phyloP scores from a whole-genome alignment of 345 rosid genomes.

The Limnanthes douglasii region DNA sequence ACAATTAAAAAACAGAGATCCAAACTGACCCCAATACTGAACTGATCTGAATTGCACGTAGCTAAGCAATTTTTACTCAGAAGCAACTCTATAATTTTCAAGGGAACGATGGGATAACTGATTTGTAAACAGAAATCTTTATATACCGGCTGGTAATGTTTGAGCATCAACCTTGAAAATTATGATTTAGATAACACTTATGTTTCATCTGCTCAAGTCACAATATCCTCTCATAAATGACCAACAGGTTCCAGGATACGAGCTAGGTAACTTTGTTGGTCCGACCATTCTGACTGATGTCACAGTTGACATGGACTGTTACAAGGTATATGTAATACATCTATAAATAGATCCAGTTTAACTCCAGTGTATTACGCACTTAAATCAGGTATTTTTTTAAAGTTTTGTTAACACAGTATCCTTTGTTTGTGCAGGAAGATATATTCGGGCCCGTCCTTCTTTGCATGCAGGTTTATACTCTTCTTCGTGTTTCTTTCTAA shows the following conservation, averaged over 20 bases:
- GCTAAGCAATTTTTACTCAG: too few relatives aligned
- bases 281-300: constrained; percentile 45
- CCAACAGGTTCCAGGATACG: constrained; percentile 40
- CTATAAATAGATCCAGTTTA: background rate
- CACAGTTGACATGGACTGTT: constrained; percentile 42
- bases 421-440: constrained; percentile 28
- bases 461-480: constrained; percentile 31
- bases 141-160: too few relatives aligned
- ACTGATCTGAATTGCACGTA: too few relatives aligned
- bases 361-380: background rate
- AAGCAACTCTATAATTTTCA: too few relatives aligned
- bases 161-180: too few relatives aligned
- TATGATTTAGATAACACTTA: too few relatives aligned
- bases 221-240: constrained; percentile 1
- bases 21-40: too few relatives aligned
- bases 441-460: constrained; percentile 39
- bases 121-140: too few relatives aligned
- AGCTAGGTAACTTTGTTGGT: constrained; percentile 45
- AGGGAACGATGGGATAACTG: too few relatives aligned
- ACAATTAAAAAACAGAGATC: too few relatives aligned
- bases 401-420: background rate
- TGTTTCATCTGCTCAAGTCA: constrained; percentile 1
- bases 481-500: too few relatives aligned
- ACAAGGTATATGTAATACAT: constrained; percentile 23
- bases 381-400: background rate